phyloP scores from a whole-genome alignment of 495 filamentous ascomycete genomes.

The Talaromyces borbonicus region DNA sequence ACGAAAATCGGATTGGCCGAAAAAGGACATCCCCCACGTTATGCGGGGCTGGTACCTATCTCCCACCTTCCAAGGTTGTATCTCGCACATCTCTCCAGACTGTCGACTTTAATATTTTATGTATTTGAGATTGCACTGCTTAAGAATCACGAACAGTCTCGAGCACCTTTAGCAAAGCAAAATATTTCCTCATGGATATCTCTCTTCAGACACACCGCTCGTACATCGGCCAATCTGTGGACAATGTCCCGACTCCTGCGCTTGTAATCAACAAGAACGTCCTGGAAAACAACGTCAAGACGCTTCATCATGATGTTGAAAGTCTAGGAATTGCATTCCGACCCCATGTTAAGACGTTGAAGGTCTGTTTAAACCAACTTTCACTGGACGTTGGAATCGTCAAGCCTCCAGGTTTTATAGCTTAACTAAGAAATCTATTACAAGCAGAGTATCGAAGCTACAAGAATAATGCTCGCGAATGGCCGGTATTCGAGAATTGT shows the following conservation, averaged over 20 bases:
- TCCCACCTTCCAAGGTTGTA: too few relatives aligned
- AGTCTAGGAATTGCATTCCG: constrained; percentile 21
- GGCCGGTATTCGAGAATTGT: constrained; percentile 22
- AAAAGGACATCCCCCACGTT: too few relatives aligned
- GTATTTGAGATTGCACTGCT: too few relatives aligned
- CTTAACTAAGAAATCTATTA: too few relatives aligned
- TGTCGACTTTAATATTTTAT: too few relatives aligned
- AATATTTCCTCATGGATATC: constrained; percentile 21
- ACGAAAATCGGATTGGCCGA: too few relatives aligned
- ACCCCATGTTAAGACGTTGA: constrained; percentile 29
- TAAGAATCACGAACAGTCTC: too few relatives aligned
- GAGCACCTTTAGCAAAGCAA: too few relatives aligned
- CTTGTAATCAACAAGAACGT: constrained; percentile 24
- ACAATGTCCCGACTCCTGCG: constrained; percentile 22
- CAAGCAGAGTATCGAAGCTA: constrained; percentile 21
- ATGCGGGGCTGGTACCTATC: too few relatives aligned
- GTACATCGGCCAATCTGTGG: constrained; percentile 19
- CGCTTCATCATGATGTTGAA: constrained; percentile 23
- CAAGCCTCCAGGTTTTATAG: too few relatives aligned
- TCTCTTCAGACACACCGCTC: constrained; percentile 17
- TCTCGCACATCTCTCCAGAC: too few relatives aligned
- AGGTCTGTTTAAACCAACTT: constrained; percentile 12
- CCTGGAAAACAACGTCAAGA: constrained; percentile 19
- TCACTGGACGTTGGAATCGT: too few relatives aligned
- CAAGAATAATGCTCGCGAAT: constrained; percentile 24